Percentiles rank a stretch among this genome's conserved stretches.
These are phyloP conservation scores for Chytriomyces sp. DNA, from an alignment of 192 early-diverging fungal genomes.

Conservation along the genomic window DNA sequence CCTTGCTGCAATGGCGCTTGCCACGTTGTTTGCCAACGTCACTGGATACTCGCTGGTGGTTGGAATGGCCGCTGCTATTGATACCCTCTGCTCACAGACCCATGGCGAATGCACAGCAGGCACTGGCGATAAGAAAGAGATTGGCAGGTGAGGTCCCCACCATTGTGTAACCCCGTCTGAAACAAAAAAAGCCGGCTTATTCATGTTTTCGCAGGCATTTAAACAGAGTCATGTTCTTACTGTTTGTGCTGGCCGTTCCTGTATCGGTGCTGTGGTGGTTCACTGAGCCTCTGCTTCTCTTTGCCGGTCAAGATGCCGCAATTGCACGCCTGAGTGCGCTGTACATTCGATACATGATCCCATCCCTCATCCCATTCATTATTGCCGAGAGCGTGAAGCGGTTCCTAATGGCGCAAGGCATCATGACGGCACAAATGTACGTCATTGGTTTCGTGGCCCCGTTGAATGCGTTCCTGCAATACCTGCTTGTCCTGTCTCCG, in stretches of 20 bases:
- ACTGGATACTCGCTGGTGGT: conserved; percentile 48
- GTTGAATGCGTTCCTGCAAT: conserved; percentile 77
- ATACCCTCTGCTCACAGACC: conserved; percentile 59
- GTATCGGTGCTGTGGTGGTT: conserved; percentile 75
- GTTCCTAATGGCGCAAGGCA: conserved; percentile 85
- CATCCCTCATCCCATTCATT: conserved; percentile 77
- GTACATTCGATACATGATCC: conserved; percentile 70
- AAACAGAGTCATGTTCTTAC: conserved; percentile 74
- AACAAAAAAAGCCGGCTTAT: background rate
- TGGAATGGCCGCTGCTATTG: conserved; percentile 56
- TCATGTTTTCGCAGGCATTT: conserved; percentile 47
- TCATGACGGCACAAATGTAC: conserved; percentile 15
- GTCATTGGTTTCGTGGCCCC: conserved; percentile 73
- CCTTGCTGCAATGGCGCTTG: conserved; percentile 42
- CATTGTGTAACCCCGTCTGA: background rate
- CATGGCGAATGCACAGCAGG: conserved; percentile 3
- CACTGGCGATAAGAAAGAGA: background rate
- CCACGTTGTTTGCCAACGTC: conserved; percentile 49
- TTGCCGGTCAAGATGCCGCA: conserved; percentile 74
- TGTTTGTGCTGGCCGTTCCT: conserved; percentile 70
- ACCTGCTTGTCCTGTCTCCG: conserved; percentile 75
- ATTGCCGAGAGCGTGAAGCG: conserved; percentile 84
- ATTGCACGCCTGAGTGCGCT: conserved; percentile 70
- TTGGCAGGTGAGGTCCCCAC: conserved; percentile 1
- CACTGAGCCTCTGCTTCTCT: conserved; percentile 69